phyloP scores from a whole-genome alignment of 2,329 filamentous ascomycete species.

The Pleomassaria siparia region DNA sequence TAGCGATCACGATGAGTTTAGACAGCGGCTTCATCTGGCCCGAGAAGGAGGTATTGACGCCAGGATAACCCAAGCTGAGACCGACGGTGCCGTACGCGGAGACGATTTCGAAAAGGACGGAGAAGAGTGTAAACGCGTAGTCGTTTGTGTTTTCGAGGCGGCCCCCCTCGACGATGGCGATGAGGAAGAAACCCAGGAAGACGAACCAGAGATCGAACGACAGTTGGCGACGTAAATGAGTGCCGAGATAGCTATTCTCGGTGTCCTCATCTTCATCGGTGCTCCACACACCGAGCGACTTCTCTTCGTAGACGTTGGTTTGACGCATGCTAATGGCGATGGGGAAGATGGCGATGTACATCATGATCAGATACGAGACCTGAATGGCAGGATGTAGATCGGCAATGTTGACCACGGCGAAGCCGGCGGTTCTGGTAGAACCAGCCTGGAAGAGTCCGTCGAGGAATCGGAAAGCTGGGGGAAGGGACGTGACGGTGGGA shows the following conservation, averaged over 20 bases:
- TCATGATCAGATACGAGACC: slow-evolving; percentile 95
- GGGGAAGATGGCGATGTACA: slow-evolving; percentile 98
- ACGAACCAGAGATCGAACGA: slow-evolving; percentile 99
- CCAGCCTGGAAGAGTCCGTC: slow-evolving; percentile 89
- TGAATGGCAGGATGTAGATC: slow-evolving; percentile 86
- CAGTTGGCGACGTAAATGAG: slow-evolving; percentile 88
- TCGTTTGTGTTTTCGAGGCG: slow-evolving; percentile 65
- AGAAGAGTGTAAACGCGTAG: slow-evolving; percentile 53
- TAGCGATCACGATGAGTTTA: slow-evolving; percentile 66
- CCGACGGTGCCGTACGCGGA: slow-evolving; percentile 78
- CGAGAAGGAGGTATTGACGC: slow-evolving; percentile 76
- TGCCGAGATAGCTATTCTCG: slow-evolving; percentile 80
- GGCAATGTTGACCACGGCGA: slow-evolving; percentile 76
- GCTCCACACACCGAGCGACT: slow-evolving; percentile 73
- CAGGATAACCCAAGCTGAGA: slow-evolving; percentile 78
- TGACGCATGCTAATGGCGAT: slow-evolving; percentile 93
- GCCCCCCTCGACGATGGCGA: slow-evolving; percentile 81
- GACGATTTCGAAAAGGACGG: slow-evolving; percentile 46
- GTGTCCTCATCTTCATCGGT: slow-evolving; percentile 54
- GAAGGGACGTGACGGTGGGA: slow-evolving; percentile 65
- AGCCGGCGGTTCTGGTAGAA: slow-evolving; percentile 87
- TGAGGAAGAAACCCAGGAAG: slow-evolving; percentile 88
- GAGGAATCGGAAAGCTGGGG: slow-evolving; percentile 74
- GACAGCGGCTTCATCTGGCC: slow-evolving; percentile 74
- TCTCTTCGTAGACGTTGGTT: slow-evolving; percentile 96